A percentile compares a stretch with the other conserved stretches of the same genome.
Conservation (phyloP, 441 rosid genomes). For the Brassica hybrid region DNA sequence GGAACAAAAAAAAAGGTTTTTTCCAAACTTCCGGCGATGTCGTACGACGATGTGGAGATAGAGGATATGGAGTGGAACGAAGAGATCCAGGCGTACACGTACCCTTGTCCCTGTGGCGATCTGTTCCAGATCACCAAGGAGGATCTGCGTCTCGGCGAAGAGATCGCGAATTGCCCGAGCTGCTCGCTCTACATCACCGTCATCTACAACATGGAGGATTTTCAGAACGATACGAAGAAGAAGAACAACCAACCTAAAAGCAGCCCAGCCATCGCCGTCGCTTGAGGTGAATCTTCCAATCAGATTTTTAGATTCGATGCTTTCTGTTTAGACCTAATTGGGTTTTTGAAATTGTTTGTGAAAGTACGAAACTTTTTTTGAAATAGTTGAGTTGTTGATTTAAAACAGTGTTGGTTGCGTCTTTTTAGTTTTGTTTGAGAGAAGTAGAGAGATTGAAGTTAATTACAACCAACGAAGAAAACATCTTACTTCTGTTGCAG, state of each 20-base stretch:
- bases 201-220: conserved; percentile 82
- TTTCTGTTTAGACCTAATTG: too few relatives aligned
- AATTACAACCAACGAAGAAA: too few relatives aligned
- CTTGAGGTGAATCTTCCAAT: conserved; percentile 45
- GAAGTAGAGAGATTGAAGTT: too few relatives aligned
- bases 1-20: too few relatives aligned
- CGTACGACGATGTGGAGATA: conserved; percentile 97
- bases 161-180: conserved; percentile 89
- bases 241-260: conserved; percentile 49
- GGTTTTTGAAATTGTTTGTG: too few relatives aligned
- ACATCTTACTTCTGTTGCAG: too few relatives aligned
- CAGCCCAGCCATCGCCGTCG: conserved; percentile 64
- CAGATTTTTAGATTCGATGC: too few relatives aligned
- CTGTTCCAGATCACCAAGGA: conserved; percentile 88
- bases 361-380: too few relatives aligned
- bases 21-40: conserved; percentile 48
- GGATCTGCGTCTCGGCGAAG: conserved; percentile 82
- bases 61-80: conserved; percentile 97
- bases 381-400: too few relatives aligned
- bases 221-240: conserved; percentile 50
- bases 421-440: too few relatives aligned
- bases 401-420: too few relatives aligned
- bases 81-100: conserved; percentile 79
- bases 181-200: conserved; percentile 92
- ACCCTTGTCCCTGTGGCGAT: conserved; percentile 95